Evolutionary conservation across 139 green algal genomes (phyloP).

Genomic region (Chlorella sp.): DNA sequence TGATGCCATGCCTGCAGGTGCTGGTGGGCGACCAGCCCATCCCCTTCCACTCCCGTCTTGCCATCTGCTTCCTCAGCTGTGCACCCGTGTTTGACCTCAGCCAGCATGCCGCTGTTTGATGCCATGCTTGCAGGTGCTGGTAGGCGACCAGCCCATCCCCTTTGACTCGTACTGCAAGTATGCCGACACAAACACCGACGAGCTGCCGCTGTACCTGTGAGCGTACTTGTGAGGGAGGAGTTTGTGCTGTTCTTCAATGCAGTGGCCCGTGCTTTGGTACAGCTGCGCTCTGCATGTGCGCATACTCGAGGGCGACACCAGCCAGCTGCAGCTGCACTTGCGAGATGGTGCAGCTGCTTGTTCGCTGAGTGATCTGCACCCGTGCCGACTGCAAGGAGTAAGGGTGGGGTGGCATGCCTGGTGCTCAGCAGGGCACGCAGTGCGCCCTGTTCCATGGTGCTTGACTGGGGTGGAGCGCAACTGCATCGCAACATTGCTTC

Average conservation of each 20-base stretch:
- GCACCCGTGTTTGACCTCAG: background rate
- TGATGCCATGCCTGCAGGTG: no score
- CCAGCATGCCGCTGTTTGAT: no score
- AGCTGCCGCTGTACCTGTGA: constrained; percentile 71
- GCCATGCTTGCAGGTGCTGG: background rate
- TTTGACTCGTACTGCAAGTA: constrained; percentile 85
- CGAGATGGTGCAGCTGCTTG: no score
- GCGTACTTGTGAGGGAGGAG: background rate
- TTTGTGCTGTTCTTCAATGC: no score
- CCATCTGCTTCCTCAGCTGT: background rate
- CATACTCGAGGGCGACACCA: no score
- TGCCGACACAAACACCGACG: constrained; percentile 61
- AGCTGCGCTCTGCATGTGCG: no score
- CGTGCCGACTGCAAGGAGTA: no score
- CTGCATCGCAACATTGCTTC: background rate
- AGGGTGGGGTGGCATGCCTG: background rate
- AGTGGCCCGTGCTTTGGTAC: no score
- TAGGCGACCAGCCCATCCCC: constrained; percentile 26
- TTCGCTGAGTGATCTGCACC: no score
- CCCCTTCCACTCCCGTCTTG: background rate
- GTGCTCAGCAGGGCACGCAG: background rate
- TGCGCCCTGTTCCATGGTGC: background rate
- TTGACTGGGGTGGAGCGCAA: no score
- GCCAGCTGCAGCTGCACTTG: no score
- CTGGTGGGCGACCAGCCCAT: background rate